phyloP scores from a whole-genome alignment of 208 protist species.

The Acanthamoeba royreba region DNA sequence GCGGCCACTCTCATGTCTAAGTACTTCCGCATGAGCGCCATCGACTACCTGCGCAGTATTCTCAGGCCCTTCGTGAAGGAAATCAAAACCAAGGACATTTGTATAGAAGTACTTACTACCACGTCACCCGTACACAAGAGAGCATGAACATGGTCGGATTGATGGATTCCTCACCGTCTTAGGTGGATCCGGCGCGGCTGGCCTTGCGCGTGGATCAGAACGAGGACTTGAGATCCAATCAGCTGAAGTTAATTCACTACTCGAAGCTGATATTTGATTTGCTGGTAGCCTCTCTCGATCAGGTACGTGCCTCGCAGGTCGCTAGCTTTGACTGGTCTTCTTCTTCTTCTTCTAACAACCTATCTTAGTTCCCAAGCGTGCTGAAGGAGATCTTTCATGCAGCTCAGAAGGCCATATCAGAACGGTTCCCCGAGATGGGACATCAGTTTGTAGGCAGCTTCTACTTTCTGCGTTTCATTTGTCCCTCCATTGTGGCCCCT shows the following conservation, averaged over 20 bases:
- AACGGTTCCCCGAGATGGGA: constrained; percentile 1
- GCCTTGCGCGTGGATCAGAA: neutral
- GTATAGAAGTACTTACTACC: neutral
- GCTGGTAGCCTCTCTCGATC: neutral
- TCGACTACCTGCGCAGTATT: neutral
- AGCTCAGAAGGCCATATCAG: neutral
- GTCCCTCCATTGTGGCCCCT: neutral
- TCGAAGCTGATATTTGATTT: neutral
- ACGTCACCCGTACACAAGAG: neutral
- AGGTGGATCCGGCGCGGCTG: neutral
- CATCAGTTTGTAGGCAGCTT: constrained; percentile 22
- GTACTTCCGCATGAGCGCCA: constrained; percentile 12
- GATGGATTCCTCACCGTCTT: neutral
- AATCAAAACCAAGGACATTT: neutral
- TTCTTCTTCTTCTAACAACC: neutral
- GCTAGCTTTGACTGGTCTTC: neutral
- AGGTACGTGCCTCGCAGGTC: neutral
- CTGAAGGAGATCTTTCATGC: neutral
- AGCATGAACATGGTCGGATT: neutral
- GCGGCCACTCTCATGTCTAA: neutral
- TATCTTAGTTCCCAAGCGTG: neutral
- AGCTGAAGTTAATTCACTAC: neutral
- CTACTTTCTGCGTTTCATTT: constrained; percentile 36
- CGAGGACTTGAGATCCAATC: neutral
- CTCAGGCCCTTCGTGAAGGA: neutral